Evolutionary conservation across 306 rosid genomes (phyloP), one percentile per base, ranked within the genome.

Genomic region (Cucumis cinereus): DNA sequence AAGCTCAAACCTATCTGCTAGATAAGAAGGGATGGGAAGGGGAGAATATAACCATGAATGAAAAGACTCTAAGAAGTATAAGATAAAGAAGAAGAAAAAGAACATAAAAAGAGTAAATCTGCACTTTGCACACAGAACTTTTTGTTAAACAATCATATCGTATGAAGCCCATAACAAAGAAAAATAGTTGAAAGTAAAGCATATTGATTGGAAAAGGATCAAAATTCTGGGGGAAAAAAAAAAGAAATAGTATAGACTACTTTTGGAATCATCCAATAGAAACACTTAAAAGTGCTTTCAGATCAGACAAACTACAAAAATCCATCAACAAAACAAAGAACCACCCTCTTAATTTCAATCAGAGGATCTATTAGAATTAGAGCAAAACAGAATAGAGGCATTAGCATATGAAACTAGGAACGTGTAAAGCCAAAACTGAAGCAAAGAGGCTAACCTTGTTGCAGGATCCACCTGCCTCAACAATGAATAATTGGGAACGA

Each of bases 381-480:
- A 52, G 3, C 28, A 35, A 74, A 74, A 20, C 64, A 30, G 11
- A 19, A 33, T 11, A 67, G 0, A 55, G 53, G 16, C 28, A 69
- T 76, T 41, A 71, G 66, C 8, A 72, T 43, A 41, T 38, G 24
- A 60, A 49, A 20, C 23, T 10, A 79, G 15, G 17, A 33, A 68
- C 17, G 9, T 11, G 11, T 53, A 81, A 13, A 52, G 69, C 55
- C 52, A 26, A 23, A 64, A 49, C 13, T n/a, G 26, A 79, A 15
- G 49, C 24, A 70, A 59, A 55, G 63, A 75, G 56, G 24, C 66
- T 52, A 74, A 87, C 90, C 90, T 87, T 62, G 90, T 87, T 10
- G 83, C 99, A 63, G 99, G 99, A 81, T 95, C 99, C 75, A 95
- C 98, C 80, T 87, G 89, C 77, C 91, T 88, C 81, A 95, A 85